These are phyloP conservation scores for Dryadomyces quercus-mongolicae DNA, from an alignment of 2,329 filamentous ascomycete species.

Conservation along the genomic window DNA sequence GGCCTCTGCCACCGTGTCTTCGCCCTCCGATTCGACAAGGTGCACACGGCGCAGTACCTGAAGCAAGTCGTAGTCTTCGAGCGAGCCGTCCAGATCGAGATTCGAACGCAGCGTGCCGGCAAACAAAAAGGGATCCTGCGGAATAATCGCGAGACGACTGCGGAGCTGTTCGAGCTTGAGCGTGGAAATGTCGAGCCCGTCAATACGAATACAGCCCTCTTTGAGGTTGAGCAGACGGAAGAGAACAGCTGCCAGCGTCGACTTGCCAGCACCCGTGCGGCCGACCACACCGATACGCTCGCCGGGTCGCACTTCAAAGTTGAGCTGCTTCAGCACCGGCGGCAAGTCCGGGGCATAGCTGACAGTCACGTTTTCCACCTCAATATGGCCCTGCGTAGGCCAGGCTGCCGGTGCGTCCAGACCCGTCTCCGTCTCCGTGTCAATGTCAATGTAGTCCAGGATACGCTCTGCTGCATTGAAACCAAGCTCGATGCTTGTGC, in stretches of 20 bases:
- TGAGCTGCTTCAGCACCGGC: slow-evolving; percentile 24
- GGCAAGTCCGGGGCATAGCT: slow-evolving; percentile 24
- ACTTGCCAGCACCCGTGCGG: slow-evolving; percentile 54
- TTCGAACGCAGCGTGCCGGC: slow-evolving; percentile 52
- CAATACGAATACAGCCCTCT: slow-evolving; percentile 29
- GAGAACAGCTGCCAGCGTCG: slow-evolving; percentile 50
- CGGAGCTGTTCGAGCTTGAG: slow-evolving; percentile 50
- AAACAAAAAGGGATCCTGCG: slow-evolving; percentile 56
- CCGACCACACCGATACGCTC: slow-evolving; percentile 54
- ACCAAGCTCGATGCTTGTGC: slow-evolving; percentile 25
- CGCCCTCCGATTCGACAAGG: slow-evolving; percentile 37
- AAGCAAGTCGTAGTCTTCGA: slow-evolving; percentile 50
- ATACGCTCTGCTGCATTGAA: slow-evolving; percentile 32
- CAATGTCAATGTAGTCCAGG: slow-evolving; percentile 28
- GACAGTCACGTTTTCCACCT: slow-evolving; percentile 25
- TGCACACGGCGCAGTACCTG: slow-evolving; percentile 47
- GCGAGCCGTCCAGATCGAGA: slow-evolving; percentile 48
- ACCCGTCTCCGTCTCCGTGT: slow-evolving; percentile 23
- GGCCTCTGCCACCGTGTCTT: slow-evolving; percentile 8
- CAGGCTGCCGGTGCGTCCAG: slow-evolving; percentile 24
- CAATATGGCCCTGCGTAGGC: slow-evolving; percentile 26
- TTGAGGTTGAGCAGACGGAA: slow-evolving; percentile 44
- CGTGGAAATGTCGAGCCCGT: slow-evolving; percentile 39
- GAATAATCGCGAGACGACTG: slow-evolving; percentile 51
- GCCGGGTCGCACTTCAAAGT: slow-evolving; percentile 29